These are phyloP conservation scores for Angophora floribunda DNA, from an alignment of 345 rosid genomes.

Conservation along the genomic window DNA sequence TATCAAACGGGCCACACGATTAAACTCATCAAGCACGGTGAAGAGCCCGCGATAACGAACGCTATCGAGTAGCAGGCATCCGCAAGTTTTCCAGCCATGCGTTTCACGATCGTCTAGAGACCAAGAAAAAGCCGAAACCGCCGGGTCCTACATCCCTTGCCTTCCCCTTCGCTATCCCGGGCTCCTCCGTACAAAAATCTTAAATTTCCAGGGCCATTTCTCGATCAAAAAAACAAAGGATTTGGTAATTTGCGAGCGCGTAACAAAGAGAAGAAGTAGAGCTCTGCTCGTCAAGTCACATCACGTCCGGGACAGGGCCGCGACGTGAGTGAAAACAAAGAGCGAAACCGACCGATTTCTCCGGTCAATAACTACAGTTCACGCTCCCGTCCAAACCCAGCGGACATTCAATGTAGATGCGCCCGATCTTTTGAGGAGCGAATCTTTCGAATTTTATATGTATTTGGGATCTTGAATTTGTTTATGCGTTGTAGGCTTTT, in stretches of 20 bases:
- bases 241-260: not conserved
- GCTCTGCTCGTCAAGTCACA: too few species aligned
- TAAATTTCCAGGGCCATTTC: not conserved
- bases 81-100: not conserved
- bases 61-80: too few species aligned
- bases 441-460: not conserved
- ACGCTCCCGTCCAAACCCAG: not conserved
- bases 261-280: not conserved
- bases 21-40: too few species aligned
- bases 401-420: not conserved
- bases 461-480: not conserved
- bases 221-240: not conserved
- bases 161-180: not conserved
- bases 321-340: not conserved
- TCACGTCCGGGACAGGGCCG: too few species aligned
- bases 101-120: not conserved
- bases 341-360: not conserved
- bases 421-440: not conserved
- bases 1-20: too few species aligned
- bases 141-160: too few species aligned
- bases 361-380: not conserved
- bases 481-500: too few species aligned
- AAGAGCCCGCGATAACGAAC: accelerated
- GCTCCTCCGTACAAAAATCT: not conserved
- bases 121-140: not conserved